Conservation (phyloP, 2,329 filamentous ascomycete species). For the Aspergillus fumigatus region DNA sequence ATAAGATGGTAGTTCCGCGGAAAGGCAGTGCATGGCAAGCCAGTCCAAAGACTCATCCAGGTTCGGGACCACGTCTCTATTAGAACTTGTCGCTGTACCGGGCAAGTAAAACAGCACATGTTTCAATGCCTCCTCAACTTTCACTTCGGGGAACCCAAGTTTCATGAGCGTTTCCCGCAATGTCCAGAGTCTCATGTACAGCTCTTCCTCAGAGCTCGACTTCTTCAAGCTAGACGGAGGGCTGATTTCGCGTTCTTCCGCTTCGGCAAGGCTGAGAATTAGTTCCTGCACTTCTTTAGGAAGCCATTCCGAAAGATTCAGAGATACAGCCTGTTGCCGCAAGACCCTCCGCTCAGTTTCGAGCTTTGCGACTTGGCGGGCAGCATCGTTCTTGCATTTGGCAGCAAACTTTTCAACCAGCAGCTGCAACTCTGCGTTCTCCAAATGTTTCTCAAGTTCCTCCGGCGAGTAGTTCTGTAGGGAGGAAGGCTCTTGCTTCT, state of each 20-base stretch:
- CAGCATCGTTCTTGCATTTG: constrained; percentile 74
- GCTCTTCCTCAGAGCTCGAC: constrained; percentile 65
- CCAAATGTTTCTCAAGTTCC: constrained; percentile 82
- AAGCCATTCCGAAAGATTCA: constrained; percentile 71
- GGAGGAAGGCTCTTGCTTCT: constrained; percentile 23
- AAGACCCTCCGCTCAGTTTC: constrained; percentile 83
- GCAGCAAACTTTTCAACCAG: constrained; percentile 78
- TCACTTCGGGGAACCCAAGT: constrained; percentile 62
- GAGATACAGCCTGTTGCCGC: constrained; percentile 71
- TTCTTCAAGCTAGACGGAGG: constrained; percentile 30
- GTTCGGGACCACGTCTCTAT: constrained; percentile 72
- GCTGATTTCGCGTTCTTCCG: constrained; percentile 38
- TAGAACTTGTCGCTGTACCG: constrained; percentile 49
- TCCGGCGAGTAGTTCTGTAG: constrained; percentile 67
- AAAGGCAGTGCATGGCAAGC: constrained; percentile 72
- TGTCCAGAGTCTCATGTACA: constrained; percentile 77
- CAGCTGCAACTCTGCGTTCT: constrained; percentile 83
- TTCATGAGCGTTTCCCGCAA: constrained; percentile 67
- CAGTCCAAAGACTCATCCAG: constrained; percentile 85
- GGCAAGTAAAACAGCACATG: constrained; percentile 64
- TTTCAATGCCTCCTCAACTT: constrained; percentile 60
- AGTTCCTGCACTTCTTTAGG: constrained; percentile 72
- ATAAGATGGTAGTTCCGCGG: constrained; percentile 68
- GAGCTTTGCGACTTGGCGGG: constrained; percentile 69
- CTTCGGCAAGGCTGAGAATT: constrained; percentile 61